Evolutionary conservation across 2,329 filamentous ascomycete species (phyloP).

Genomic region (Graphilbum fragrans): DNA sequence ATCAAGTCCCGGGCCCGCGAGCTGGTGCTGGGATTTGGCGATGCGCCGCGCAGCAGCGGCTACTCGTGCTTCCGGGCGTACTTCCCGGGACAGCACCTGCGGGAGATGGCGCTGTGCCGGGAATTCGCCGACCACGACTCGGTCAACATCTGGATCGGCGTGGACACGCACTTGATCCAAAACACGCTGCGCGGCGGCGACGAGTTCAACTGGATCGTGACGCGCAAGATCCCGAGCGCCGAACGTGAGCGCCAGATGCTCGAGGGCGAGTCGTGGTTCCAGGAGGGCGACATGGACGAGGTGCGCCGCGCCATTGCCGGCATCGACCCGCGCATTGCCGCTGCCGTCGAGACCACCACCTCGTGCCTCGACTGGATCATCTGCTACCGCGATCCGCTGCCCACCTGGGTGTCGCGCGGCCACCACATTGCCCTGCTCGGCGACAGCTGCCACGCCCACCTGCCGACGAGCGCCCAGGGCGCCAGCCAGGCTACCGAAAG

Average conservation of each 20-base stretch:
- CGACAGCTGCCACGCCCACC: constrained; percentile 40
- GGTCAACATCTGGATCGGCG: constrained; percentile 32
- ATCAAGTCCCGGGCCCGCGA: constrained; percentile 37
- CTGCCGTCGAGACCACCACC: constrained; percentile 30
- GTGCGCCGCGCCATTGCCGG: constrained; percentile 22
- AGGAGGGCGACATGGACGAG: constrained; percentile 31
- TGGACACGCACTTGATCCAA: constrained; percentile 29
- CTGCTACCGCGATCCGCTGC: constrained; percentile 38
- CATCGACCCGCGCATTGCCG: constrained; percentile 31
- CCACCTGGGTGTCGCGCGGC: constrained; percentile 34
- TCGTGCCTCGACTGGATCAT: constrained; percentile 41
- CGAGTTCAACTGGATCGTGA: constrained; percentile 35
- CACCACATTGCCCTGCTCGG: constrained; percentile 35
- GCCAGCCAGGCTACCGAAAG: constrained; percentile 43
- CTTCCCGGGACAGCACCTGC: constrained; percentile 23
- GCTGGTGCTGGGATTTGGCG: constrained; percentile 37
- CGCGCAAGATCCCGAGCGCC: constrained; percentile 21
- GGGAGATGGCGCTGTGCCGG: constrained; percentile 21
- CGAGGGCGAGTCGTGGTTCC: constrained; percentile 34
- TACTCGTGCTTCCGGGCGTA: constrained; percentile 41
- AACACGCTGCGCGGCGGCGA: constrained; percentile 28
- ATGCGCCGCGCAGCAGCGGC: constrained; percentile 38
- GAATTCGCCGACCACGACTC: constrained; percentile 29
- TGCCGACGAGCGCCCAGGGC: constrained; percentile 40
- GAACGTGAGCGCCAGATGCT: constrained; percentile 27